These are phyloP conservation scores for Collybiopsis luxurians DNA, from an alignment of 768 basidiomycete genomes.

Conservation along the genomic window DNA sequence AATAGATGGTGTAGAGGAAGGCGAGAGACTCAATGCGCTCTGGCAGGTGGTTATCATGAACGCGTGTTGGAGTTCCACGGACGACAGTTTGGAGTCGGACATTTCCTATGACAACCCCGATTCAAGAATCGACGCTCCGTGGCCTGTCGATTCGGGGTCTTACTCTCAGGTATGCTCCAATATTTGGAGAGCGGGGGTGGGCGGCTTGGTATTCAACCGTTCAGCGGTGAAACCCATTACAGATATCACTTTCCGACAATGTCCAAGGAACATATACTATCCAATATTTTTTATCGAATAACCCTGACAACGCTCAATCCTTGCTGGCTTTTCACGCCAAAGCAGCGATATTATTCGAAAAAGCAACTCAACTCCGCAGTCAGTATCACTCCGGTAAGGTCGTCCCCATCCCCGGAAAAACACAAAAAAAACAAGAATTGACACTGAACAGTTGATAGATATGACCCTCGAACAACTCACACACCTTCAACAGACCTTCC, in stretches of 20 bases:
- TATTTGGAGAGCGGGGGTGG: not conserved
- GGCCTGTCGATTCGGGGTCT: conserved; percentile 32
- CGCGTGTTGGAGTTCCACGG: conserved; percentile 30
- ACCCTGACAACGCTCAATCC: conserved; percentile 11
- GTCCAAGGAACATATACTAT: conserved; percentile 12
- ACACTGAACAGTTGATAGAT: not conserved
- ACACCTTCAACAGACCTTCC: conserved; percentile 6
- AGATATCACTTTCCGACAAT: not conserved
- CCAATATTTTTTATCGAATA: conserved; percentile 11
- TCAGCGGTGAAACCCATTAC: not conserved
- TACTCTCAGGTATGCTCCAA: conserved; percentile 10
- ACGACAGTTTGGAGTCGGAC: conserved; percentile 26
- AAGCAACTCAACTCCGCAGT: conserved; percentile 8
- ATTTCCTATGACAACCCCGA: conserved; percentile 25
- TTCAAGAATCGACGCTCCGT: conserved; percentile 33
- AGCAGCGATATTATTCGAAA: conserved; percentile 15
- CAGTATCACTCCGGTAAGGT: conserved; percentile 13
- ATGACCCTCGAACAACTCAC: not conserved
- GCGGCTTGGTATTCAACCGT: not conserved
- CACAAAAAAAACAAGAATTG: not conserved
- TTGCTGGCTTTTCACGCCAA: conserved; percentile 14
- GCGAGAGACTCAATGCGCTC: conserved; percentile 34
- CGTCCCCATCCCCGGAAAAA: too few relatives aligned
- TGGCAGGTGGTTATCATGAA: conserved; percentile 36
- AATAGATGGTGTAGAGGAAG: conserved; percentile 28